Evolutionary conservation across 768 basidiomycete genomes (phyloP).

Genomic region (Hygrophorus pudorinus): DNA sequence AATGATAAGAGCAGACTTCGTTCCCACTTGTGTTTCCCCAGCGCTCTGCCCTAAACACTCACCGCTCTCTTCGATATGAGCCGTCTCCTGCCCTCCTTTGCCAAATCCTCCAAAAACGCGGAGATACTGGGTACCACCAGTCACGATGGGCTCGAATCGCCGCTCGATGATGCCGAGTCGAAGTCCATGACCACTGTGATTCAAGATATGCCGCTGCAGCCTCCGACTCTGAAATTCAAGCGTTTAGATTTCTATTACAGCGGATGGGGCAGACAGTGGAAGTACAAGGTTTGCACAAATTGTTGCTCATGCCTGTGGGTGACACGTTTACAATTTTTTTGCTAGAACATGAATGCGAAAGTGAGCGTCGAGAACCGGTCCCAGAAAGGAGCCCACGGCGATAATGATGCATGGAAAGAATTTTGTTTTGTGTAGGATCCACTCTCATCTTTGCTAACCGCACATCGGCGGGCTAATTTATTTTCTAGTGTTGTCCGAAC

Average conservation of each 20-base stretch:
- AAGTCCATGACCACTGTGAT: constrained; percentile 18
- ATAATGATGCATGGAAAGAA: constrained; percentile 47
- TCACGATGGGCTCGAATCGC: constrained; percentile 6
- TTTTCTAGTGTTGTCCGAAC: constrained; percentile 32
- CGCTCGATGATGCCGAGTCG: constrained; percentile 25
- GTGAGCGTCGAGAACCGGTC: constrained; percentile 39
- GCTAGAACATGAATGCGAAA: constrained; percentile 43
- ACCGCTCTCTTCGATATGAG: constrained; percentile 7
- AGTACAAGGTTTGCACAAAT: constrained; percentile 24
- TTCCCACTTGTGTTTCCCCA: too few relatives aligned
- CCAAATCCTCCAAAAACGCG: constrained; percentile 14
- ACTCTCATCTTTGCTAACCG: not conserved
- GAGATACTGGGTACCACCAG: not conserved
- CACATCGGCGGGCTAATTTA: not conserved
- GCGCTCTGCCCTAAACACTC: not conserved
- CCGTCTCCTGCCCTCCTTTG: constrained; percentile 17
- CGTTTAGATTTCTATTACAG: constrained; percentile 53
- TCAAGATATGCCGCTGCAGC: constrained; percentile 29
- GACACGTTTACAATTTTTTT: not conserved
- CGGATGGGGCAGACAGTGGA: constrained; percentile 46
- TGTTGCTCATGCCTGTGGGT: not conserved
- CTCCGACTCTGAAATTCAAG: constrained; percentile 46
- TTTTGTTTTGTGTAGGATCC: constrained; percentile 38
- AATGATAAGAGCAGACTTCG: too few relatives aligned
- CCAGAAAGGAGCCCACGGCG: constrained; percentile 21